A percentile compares a stretch with the other conserved stretches of the same genome.
Conservation (phyloP, 371 early-diverging fungal genomes). For the Haplosporangium sp. region DNA sequence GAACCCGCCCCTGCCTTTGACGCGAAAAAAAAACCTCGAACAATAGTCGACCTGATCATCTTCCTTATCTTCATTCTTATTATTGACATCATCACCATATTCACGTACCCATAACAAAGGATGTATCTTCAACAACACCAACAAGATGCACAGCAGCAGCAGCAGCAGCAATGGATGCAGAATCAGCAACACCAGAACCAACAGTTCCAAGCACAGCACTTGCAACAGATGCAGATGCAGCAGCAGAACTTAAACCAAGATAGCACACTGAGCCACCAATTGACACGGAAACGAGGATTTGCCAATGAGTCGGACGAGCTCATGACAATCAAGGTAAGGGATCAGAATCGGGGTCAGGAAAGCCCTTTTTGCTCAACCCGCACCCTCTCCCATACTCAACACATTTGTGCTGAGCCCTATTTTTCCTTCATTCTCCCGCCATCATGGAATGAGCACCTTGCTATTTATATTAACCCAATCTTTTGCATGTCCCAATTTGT, state of each 20-base stretch:
- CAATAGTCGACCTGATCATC: background rate
- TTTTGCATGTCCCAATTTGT: background rate
- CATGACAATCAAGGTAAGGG: slow-evolving; percentile 33
- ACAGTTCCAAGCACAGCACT: slow-evolving; percentile 23
- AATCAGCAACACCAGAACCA: slow-evolving; percentile 38
- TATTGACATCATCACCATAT: slow-evolving; percentile 12
- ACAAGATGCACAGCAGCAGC: slow-evolving; percentile 23
- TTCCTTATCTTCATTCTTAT: slow-evolving; percentile 14
- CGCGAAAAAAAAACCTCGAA: no score
- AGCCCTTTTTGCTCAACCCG: background rate
- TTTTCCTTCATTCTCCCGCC: no score
- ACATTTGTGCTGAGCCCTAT: slow-evolving; percentile 6
- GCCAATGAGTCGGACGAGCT: slow-evolving; percentile 34
- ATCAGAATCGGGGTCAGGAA: background rate
- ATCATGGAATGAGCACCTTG: no score
- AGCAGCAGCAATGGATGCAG: slow-evolving; percentile 28
- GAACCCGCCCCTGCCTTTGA: no score
- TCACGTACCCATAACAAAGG: no score
- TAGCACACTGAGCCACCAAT: background rate
- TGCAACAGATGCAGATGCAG: slow-evolving; percentile 12
- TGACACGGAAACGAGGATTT: slow-evolving; percentile 31
- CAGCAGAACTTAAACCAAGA: slow-evolving; percentile 16
- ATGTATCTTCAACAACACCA: slow-evolving; percentile 41
- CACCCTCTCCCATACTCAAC: background rate
- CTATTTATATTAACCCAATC: no score